Conservation (phyloP, 2,329 filamentous ascomycete species). For the Colletotrichum agaves region DNA sequence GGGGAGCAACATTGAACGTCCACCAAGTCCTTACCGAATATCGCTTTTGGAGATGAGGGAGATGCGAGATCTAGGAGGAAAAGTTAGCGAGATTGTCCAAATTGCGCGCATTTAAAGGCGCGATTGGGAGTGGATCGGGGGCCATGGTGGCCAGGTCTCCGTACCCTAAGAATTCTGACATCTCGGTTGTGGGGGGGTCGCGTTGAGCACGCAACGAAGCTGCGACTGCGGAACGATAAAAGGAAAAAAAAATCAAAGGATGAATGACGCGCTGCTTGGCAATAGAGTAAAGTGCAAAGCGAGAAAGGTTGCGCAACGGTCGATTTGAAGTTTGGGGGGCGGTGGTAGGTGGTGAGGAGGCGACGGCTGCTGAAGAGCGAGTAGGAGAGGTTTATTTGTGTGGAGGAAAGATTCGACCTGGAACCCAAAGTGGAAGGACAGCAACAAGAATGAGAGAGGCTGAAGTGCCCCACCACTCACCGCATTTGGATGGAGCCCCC, state of each 20-base stretch:
- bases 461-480: slow-evolving; percentile 29
- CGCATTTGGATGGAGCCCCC: slow-evolving; percentile 30
- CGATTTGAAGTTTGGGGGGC: slow-evolving; percentile 22
- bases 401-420: slow-evolving; percentile 34
- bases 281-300: slow-evolving; percentile 29
- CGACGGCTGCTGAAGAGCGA: slow-evolving; percentile 10
- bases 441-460: slow-evolving; percentile 34
- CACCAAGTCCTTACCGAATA: slow-evolving; percentile 77
- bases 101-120: slow-evolving; percentile 28
- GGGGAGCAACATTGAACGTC: slow-evolving; percentile 35
- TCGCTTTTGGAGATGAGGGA: slow-evolving; percentile 97
- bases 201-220: slow-evolving; percentile 53
- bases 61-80: slow-evolving; percentile 78
- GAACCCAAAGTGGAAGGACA: slow-evolving; percentile 27
- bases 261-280: slow-evolving; percentile 33
- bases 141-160: slow-evolving; percentile 42
- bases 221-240: slow-evolving; percentile 24
- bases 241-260: slow-evolving; percentile 23
- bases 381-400: slow-evolving; percentile 31
- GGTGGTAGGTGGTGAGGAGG: slow-evolving; percentile 17
- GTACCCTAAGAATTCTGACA: slow-evolving; percentile 72
- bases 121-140: slow-evolving; percentile 45
- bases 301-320: slow-evolving; percentile 10
- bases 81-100: slow-evolving; percentile 24
- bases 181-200: slow-evolving; percentile 50